A percentile compares a stretch with the other conserved stretches of the same genome.
These are phyloP conservation scores for Fraxinus albicans DNA, from an alignment of 305 asterid genomes.

Conservation along the genomic window DNA sequence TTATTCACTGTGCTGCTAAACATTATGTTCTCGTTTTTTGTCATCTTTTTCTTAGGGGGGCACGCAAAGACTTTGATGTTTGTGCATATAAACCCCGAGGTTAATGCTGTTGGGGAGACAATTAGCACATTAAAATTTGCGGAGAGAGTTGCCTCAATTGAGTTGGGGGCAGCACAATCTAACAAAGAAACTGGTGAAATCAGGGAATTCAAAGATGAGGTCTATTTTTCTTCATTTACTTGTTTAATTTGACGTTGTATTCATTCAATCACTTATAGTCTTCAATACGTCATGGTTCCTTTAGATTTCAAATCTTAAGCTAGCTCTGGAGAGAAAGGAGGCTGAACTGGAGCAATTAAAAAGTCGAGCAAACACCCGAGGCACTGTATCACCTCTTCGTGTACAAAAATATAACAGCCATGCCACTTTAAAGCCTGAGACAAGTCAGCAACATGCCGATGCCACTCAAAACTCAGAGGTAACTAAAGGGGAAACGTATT, in stretches of 20 bases:
- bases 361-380: constrained; percentile 49
- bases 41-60: constrained; percentile 51
- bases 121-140: constrained; percentile 87
- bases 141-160: constrained; percentile 79
- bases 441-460: constrained; percentile 45
- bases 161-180: constrained; percentile 82
- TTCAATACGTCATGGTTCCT: constrained; percentile 23
- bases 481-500: constrained; percentile 13
- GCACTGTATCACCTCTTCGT: constrained; percentile 69
- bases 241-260: constrained; percentile 14
- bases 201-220: constrained; percentile 82
- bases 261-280: constrained; percentile 20
- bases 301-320: constrained; percentile 81
- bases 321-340: constrained; percentile 73
- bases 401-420: constrained; percentile 40
- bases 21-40: constrained; percentile 4
- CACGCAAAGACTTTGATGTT: constrained; percentile 94
- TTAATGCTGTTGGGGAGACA: constrained; percentile 76
- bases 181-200: constrained; percentile 80
- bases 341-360: constrained; percentile 73
- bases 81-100: constrained; percentile 85
- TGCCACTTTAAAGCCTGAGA: constrained; percentile 52
- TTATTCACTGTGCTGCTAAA: not conserved
- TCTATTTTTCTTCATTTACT: constrained; percentile 27
- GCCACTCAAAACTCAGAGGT: constrained; percentile 57